Base-by-base conservation (phyloP, 2,329 filamentous ascomycete species). In the Colletotrichum tabaci region DNA sequence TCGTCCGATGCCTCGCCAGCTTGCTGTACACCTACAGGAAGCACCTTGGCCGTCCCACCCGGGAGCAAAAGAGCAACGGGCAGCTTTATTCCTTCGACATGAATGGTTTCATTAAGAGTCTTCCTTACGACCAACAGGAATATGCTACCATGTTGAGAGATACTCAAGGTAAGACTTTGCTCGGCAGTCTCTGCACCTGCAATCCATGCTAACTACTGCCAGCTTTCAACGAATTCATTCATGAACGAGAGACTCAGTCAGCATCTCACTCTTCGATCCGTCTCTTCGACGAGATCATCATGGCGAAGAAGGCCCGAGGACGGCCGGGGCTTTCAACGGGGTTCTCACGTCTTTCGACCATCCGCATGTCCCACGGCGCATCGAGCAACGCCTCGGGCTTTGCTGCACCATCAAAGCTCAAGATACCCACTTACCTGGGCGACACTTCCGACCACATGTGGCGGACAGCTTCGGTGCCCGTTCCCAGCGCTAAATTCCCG, bases 261-360 rank as follows among this genome's bases (percentile, higher is more conserved):
- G 81, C 89, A 0, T 86, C 89, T 9, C 87, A 93, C 73, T 88
- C 93, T 0, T 81, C 87, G 2, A 90, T 96, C 76, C 92, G 92
- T 67, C 87, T 96, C 1, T 96, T 96, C 76, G 94, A 96, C 80
- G 93, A 95, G 80, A 91, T 96, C 77, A 94, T 96, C 76, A 86
- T 96, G 62, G 93, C 93, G 42, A 96, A 96, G 84, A 90, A 89
- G 78, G 87, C 87, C 38, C 87, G 89, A 61, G 93, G 93, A 30
- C 91, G 91, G 44, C 86, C 89, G 0, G 89, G 88, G 5, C 84
- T 95, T 70, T 90, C 91, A 63, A 87, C 89, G 38, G 93, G 91
- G 47, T 86, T 91, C 40, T 90, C 88, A 1, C 87, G 89, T 12
- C 85, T 91, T 12, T 89, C 89, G 12, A 91, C 89, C 6, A 87